Percentiles rank a stretch among this genome's conserved stretches.
Evolutionary conservation across 2,329 filamentous ascomycete species (phyloP).

Genomic region (Pyrenochaeta sp.): DNA sequence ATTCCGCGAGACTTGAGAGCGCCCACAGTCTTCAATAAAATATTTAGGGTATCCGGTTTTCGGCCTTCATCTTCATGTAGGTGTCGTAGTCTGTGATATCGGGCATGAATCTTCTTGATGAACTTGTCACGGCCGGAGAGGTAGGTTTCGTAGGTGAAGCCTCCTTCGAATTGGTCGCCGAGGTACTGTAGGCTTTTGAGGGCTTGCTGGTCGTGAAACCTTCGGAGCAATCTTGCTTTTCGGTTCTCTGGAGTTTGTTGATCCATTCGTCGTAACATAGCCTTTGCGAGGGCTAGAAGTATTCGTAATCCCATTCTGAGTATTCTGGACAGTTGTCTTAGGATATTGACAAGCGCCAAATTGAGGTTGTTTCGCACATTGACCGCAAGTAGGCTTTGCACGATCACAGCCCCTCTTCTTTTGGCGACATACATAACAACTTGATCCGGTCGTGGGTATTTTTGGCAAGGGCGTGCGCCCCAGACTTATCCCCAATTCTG

Average conservation of each 20-base stretch:
- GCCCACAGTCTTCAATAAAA: background rate
- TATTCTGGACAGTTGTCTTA: background rate
- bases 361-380: slow-evolving; percentile 6
- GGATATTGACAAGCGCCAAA: slow-evolving; percentile 2
- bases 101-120: slow-evolving; percentile 1
- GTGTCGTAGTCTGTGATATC: slow-evolving; percentile 4
- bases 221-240: too few species aligned
- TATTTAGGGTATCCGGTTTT: background rate
- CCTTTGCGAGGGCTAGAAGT: background rate
- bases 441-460: background rate
- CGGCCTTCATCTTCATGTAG: slow-evolving; percentile 1
- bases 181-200: background rate
- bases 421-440: slow-evolving; percentile 2
- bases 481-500: too few species aligned
- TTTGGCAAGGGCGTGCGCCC: too few species aligned
- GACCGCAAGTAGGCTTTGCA: slow-evolving; percentile 1
- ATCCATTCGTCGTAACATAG: too few species aligned
- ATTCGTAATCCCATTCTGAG: background rate
- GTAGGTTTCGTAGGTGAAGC: background rate
- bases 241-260: too few species aligned
- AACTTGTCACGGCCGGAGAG: background rate
- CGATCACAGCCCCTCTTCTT: background rate
- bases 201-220: background rate
- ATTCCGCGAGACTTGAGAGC: slow-evolving; percentile 63
- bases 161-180: background rate